phyloP scores from a whole-genome alignment of 2,329 filamentous ascomycete species.

The Bipolaris bicolor region DNA sequence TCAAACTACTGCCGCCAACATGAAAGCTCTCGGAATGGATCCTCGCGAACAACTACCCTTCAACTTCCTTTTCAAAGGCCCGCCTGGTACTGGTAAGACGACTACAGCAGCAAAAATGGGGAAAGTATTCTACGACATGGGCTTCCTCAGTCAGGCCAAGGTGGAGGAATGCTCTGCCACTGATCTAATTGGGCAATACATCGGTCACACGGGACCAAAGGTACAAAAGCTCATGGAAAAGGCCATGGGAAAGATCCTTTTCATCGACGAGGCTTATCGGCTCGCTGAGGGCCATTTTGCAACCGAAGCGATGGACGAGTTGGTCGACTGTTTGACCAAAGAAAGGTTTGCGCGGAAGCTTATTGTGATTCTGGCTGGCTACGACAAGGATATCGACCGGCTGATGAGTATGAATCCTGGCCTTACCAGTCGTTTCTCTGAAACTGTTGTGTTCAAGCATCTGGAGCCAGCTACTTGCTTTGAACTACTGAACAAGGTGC shows the following conservation, averaged over 20 bases:
- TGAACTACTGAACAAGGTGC: conserved; percentile 36
- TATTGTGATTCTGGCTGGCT: conserved; percentile 72
- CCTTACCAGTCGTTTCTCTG: conserved; percentile 69
- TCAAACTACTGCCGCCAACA: conserved; percentile 58
- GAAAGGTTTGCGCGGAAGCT: conserved; percentile 64
- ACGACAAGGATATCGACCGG: conserved; percentile 65
- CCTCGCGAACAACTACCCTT: conserved; percentile 66
- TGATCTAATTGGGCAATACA: conserved; percentile 70
- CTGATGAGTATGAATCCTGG: conserved; percentile 68
- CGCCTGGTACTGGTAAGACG: conserved; percentile 66
- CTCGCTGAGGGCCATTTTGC: conserved; percentile 64
- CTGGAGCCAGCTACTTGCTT: conserved; percentile 41
- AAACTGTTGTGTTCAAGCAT: conserved; percentile 62
- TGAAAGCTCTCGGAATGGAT: conserved; percentile 61
- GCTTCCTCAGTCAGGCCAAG: conserved; percentile 65
- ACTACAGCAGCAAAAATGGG: conserved; percentile 75
- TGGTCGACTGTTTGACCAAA: conserved; percentile 61
- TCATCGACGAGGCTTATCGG: conserved; percentile 76
- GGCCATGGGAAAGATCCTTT: conserved; percentile 69
- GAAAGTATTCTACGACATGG: conserved; percentile 76
- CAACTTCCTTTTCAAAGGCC: conserved; percentile 71
- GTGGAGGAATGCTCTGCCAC: conserved; percentile 71
- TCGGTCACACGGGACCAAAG: conserved; percentile 74
- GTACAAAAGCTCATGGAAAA: conserved; percentile 65
- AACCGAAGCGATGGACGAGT: conserved; percentile 60